Evolutionary conservation across 1,284 basidiomycete genomes (phyloP).

Genomic region (Trichosporon coremiiforme): DNA sequence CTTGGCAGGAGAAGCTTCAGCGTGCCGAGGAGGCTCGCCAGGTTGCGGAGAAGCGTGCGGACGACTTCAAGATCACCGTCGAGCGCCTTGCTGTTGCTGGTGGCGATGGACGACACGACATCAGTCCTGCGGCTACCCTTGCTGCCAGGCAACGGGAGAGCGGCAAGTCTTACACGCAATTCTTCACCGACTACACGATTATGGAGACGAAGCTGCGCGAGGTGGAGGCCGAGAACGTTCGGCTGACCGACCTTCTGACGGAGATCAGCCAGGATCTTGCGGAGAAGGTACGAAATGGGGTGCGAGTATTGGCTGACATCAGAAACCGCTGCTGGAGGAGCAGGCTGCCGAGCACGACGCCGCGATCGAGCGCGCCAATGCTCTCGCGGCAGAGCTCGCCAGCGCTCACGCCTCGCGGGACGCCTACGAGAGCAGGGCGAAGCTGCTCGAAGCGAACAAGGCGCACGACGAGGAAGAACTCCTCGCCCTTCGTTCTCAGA

Average conservation of each 20-base stretch:
- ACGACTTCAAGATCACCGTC: constrained; percentile 54
- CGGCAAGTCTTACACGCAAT: constrained; percentile 62
- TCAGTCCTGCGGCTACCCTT: constrained; percentile 83
- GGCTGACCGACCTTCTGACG: constrained; percentile 70
- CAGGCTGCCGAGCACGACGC: constrained; percentile 83
- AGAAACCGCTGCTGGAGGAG: constrained; percentile 84
- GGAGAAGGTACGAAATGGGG: constrained; percentile 66
- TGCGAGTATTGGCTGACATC: constrained; percentile 20
- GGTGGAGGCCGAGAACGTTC: constrained; percentile 75
- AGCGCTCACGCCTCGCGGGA: constrained; percentile 68
- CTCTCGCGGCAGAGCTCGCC: constrained; percentile 77
- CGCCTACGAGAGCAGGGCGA: constrained; percentile 39
- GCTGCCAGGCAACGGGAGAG: constrained; percentile 67
- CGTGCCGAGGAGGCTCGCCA: constrained; percentile 54
- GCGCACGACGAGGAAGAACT: constrained; percentile 69
- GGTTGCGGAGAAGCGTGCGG: constrained; percentile 55
- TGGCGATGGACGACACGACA: constrained; percentile 36
- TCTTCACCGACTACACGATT: constrained; percentile 80
- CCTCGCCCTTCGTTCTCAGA: constrained; percentile 70
- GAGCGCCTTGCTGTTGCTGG: constrained; percentile 50
- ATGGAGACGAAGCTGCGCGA: constrained; percentile 78
- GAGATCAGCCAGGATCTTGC: constrained; percentile 69
- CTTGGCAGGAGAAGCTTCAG: constrained; percentile 54
- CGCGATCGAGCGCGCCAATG: constrained; percentile 71
- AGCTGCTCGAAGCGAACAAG: constrained; percentile 65